These are phyloP conservation scores for Mucuna pruriens DNA, from an alignment of 306 rosid species.

Conservation along the genomic window DNA sequence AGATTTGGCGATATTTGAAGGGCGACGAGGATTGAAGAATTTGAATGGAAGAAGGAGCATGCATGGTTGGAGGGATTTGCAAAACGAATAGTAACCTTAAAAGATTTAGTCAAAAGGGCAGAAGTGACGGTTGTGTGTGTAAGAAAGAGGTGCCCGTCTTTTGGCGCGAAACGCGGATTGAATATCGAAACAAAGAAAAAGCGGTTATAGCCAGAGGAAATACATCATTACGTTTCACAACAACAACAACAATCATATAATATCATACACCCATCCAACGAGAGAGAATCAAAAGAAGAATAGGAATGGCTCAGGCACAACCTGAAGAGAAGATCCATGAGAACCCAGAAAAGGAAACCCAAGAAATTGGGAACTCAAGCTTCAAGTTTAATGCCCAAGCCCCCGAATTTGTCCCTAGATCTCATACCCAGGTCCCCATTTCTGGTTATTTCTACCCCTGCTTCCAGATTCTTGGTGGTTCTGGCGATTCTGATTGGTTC, in stretches of 20 bases:
- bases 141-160: slow-evolving; percentile 38
- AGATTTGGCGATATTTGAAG: not conserved
- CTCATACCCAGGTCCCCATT: slow-evolving; percentile 70
- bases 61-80: slow-evolving; percentile 34
- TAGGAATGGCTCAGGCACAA: slow-evolving; percentile 61
- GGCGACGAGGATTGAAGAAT: not conserved
- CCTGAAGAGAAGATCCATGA: slow-evolving; percentile 50
- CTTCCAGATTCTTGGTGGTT: slow-evolving; percentile 72
- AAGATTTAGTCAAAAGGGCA: slow-evolving; percentile 46
- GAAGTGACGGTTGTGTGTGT: slow-evolving; percentile 24
- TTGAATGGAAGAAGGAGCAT: slow-evolving; percentile 30
- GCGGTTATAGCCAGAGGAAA: slow-evolving; percentile 43
- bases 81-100: slow-evolving; percentile 45
- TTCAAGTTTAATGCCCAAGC: slow-evolving; percentile 95
- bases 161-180: slow-evolving; percentile 64
- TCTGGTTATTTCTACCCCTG: slow-evolving; percentile 82
- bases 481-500: slow-evolving; percentile 75
- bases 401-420: slow-evolving; percentile 91
- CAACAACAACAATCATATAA: not conserved
- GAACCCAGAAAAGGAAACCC: slow-evolving; percentile 37
- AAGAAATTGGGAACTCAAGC: slow-evolving; percentile 39
- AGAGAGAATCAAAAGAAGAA: not conserved
- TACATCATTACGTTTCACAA: slow-evolving; percentile 31
- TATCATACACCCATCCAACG: no score
- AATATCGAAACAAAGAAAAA: slow-evolving; percentile 37